These are phyloP conservation scores for Trichoderma breve DNA, from an alignment of 2,329 filamentous ascomycete genomes.

Conservation along the genomic window DNA sequence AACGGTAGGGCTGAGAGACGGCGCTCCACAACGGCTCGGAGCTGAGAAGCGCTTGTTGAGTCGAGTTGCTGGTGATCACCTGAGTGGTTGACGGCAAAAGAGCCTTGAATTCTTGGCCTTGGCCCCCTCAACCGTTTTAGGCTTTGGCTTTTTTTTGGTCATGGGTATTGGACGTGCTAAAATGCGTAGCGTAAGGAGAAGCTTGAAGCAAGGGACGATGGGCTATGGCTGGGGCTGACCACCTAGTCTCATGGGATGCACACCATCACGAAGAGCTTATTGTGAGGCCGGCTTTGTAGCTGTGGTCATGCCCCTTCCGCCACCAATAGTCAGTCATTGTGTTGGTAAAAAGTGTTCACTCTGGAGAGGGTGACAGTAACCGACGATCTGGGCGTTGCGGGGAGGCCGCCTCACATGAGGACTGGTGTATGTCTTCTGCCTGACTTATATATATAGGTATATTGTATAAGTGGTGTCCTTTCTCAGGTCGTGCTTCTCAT, in stretches of 20 bases:
- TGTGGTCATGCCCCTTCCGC: conserved; percentile 6
- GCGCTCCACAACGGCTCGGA: neutral
- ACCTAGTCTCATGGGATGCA: neutral
- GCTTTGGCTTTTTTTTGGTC: neutral
- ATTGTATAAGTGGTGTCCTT: neutral
- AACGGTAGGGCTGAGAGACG: conserved; percentile 4
- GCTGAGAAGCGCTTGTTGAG: neutral
- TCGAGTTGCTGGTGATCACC: neutral
- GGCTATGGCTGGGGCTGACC: conserved; percentile 8
- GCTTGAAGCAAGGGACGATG: neutral
- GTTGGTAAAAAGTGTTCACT: neutral
- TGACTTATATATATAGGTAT: neutral
- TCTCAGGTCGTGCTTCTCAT: neutral
- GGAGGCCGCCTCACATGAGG: conserved; percentile 1
- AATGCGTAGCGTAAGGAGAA: neutral
- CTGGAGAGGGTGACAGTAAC: neutral
- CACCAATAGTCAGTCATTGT: neutral
- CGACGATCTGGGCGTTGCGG: neutral
- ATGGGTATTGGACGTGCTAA: neutral
- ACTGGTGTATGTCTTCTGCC: neutral
- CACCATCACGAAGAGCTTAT: conserved; percentile 5
- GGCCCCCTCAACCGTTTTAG: neutral
- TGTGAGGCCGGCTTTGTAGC: neutral
- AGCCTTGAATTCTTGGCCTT: neutral
- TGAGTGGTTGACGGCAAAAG: conserved; percentile 7